Percentiles rank a stretch among this genome's conserved stretches.
Conservation (phyloP, 1,284 basidiomycete genomes). For the Pisolithus thermaeus region DNA sequence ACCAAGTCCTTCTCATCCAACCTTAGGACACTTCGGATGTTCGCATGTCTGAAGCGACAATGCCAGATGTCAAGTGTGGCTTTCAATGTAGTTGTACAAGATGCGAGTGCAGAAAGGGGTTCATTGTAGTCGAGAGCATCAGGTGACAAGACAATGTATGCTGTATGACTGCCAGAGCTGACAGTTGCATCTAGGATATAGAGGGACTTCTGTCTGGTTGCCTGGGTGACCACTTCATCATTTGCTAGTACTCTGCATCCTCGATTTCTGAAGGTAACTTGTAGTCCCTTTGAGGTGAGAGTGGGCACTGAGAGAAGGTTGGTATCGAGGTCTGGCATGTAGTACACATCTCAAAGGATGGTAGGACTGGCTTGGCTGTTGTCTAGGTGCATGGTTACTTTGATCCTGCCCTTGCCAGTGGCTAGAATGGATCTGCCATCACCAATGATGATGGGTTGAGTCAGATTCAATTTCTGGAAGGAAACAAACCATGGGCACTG, state of each 20-base stretch:
- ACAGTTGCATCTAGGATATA: not conserved
- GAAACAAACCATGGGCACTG: no score
- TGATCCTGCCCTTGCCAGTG: no score
- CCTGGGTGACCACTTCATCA: not conserved
- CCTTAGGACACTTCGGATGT: not conserved
- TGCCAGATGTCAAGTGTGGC: constrained; percentile 5
- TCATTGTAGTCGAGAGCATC: not conserved
- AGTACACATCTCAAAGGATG: not conserved
- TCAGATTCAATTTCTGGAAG: no score
- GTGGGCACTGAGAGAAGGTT: not conserved
- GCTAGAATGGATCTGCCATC: no score
- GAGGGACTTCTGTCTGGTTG: not conserved
- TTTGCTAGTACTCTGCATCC: not conserved
- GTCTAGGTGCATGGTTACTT: no score
- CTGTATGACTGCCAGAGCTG: not conserved
- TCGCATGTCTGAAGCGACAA: constrained; percentile 6
- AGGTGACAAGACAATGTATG: not conserved
- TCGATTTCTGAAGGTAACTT: not conserved
- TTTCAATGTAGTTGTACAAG: not conserved
- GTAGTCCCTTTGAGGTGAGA: not conserved
- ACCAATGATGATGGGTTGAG: no score
- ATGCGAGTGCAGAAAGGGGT: not conserved
- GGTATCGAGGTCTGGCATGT: not conserved
- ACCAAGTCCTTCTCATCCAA: constrained; percentile 10
- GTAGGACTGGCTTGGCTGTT: no score